Base-by-base conservation (phyloP, 1,139 yeast species). In the Geotrichum reessii region DNA sequence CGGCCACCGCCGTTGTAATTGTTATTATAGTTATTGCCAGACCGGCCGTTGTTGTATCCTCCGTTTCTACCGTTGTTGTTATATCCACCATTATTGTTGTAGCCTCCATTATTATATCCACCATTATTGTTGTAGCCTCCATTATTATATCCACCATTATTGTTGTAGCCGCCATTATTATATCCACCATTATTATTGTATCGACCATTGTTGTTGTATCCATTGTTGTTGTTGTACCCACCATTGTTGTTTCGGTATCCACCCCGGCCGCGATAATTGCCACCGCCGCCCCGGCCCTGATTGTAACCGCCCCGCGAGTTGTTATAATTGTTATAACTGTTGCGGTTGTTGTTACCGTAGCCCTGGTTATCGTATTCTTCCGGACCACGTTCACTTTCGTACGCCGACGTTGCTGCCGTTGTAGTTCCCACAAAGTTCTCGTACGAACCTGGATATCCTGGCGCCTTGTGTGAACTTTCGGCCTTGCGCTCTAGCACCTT, bases 391-490 rank as follows among this genome's bases (percentile, higher is more conserved):
- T 51, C 55, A 1, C 19, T 19, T 58, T 14, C 66, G 61, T 50
- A 37, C 46, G 55, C 56, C 59, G 52, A 59, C 54, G 52, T 58
- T 44, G 58, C 61, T 53, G 73, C 74, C 11, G 74, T 70, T 51
- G 2, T 80, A 79, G 31, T 81, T 81, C 33, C 70, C 69, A 56
- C 81, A 69, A 28, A 74, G 71, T 48, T n/a, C 21, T 37, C 42
- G n/a, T 37, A 37, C 9, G 42, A 37, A 2, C 42, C 42, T 9
- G 42, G 42, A 19, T 37, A 14, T 19, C 42, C 42, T 9, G 42
- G 42, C 17, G 42, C 42, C 42, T 37, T 37, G 3, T 37, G 42
- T 19, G 42, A 37, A 19, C 42, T n/a, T 37, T 37, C 42, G 17
- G 71, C 69, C 19, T 71, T 71, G 7, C 58, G 68, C 66, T 55